Evolutionary conservation across 352 stramenopile species (phyloP).

Genomic region (Pythium aphanidermatum): DNA sequence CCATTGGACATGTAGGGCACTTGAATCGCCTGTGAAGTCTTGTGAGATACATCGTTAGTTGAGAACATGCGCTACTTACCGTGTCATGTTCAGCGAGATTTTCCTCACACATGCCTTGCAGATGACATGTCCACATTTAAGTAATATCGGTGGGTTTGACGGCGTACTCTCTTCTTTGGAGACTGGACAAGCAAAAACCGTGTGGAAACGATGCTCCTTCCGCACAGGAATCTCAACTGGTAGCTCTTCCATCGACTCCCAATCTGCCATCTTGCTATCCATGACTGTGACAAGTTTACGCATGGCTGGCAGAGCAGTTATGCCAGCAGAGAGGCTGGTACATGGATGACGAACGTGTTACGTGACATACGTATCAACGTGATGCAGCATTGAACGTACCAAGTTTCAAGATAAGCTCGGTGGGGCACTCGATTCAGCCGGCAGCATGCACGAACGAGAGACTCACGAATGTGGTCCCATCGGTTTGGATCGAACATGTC

Average conservation of each 20-base stretch:
- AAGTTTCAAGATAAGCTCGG: conserved; percentile 68
- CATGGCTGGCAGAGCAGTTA: conserved; percentile 68
- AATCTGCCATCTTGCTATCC: conserved; percentile 69
- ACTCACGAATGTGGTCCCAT: conserved; percentile 68
- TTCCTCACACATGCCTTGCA: conserved; percentile 74
- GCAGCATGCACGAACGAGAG: conserved; percentile 69
- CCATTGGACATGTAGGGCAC: conserved; percentile 80
- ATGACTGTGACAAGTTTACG: conserved; percentile 78
- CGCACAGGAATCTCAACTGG: conserved; percentile 76
- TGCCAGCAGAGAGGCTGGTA: conserved; percentile 57
- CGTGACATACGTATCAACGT: neutral
- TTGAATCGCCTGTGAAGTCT: conserved; percentile 86
- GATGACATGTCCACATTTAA: conserved; percentile 86
- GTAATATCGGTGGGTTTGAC: conserved; percentile 74
- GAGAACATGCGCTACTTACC: no score
- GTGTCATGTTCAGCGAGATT: conserved; percentile 77
- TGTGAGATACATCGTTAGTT: no score
- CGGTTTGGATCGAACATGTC: conserved; percentile 58
- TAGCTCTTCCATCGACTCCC: conserved; percentile 65
- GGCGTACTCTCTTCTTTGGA: conserved; percentile 84
- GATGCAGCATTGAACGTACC: conserved; percentile 24
- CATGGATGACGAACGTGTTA: no score
- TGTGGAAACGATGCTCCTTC: conserved; percentile 82
- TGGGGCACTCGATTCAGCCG: conserved; percentile 62
- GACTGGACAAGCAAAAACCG: conserved; percentile 82